Evolutionary conservation across 371 early-diverging fungal species (phyloP).

Genomic region (Choanephora cucurbitarum): DNA sequence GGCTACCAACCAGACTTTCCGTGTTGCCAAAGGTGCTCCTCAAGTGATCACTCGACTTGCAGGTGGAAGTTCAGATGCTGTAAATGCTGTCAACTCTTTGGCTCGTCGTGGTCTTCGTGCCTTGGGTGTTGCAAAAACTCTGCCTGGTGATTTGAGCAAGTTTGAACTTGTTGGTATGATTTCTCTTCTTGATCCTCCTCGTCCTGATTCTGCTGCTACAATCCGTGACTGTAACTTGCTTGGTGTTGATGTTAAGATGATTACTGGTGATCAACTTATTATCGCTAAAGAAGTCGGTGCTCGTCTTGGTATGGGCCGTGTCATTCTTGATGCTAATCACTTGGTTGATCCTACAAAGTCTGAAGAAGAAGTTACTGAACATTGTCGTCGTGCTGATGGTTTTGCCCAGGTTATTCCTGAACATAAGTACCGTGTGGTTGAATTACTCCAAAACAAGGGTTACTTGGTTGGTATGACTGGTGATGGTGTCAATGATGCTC

Average conservation of each 20-base stretch:
- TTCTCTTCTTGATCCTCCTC: constrained; percentile 87
- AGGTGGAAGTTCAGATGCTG: constrained; percentile 79
- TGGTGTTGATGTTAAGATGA: constrained; percentile 78
- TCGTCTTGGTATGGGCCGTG: constrained; percentile 72
- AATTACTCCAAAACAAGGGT: constrained; percentile 71
- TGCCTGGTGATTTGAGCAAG: constrained; percentile 65
- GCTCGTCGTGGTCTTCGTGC: constrained; percentile 84
- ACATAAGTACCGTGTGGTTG: constrained; percentile 81
- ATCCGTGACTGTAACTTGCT: constrained; percentile 66
- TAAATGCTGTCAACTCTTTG: constrained; percentile 78
- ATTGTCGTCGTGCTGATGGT: constrained; percentile 73
- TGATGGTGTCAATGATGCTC: constrained; percentile 89
- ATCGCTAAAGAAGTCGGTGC: constrained; percentile 82
- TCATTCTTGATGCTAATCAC: constrained; percentile 69
- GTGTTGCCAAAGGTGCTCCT: constrained; percentile 88
- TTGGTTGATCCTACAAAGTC: constrained; percentile 66
- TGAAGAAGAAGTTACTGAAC: constrained; percentile 60
- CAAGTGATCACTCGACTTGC: constrained; percentile 81
- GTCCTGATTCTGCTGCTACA: constrained; percentile 66
- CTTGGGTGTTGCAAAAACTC: constrained; percentile 78
- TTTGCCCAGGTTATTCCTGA: constrained; percentile 78
- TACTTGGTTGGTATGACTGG: constrained; percentile 81
- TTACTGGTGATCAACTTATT: constrained; percentile 79
- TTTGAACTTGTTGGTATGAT: constrained; percentile 77
- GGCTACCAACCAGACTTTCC: constrained; percentile 69